Evolutionary conservation across 768 basidiomycete species (phyloP).

Genomic region (Tulasnella calospora): DNA sequence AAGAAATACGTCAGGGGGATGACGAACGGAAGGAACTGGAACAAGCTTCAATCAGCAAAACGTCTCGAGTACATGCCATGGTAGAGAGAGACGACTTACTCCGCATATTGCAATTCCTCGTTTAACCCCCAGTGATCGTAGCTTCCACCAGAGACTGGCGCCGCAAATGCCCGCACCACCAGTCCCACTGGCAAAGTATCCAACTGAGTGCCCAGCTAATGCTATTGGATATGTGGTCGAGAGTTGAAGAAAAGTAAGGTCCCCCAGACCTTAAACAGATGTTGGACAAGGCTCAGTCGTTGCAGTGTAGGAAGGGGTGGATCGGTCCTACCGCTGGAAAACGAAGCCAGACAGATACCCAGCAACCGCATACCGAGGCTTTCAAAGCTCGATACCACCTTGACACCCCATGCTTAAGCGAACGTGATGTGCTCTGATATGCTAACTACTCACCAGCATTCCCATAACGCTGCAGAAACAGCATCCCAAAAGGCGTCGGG

Average conservation of each 20-base stretch:
- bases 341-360: conserved; percentile 77
- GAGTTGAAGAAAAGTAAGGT: conserved; percentile 91
- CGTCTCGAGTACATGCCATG: neutral
- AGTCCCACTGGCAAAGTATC: conserved; percentile 92
- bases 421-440: neutral
- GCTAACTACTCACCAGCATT: conserved; percentile 61
- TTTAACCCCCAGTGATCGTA: conserved; percentile 78
- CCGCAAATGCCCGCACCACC: conserved; percentile 92
- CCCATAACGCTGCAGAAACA: conserved; percentile 69
- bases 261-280: conserved; percentile 78
- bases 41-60: conserved; percentile 8
- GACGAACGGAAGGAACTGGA: conserved; percentile 66
- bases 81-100: conserved; percentile 42
- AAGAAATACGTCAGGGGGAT: conserved; percentile 74
- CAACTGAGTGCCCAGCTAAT: conserved; percentile 73
- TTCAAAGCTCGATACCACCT: conserved; percentile 77
- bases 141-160: conserved; percentile 91
- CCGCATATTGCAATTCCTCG: conserved; percentile 77
- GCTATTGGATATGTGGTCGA: conserved; percentile 72
- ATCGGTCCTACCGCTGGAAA: conserved; percentile 63
- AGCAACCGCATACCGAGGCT: conserved; percentile 62
- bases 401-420: neutral
- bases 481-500: conserved; percentile 67
- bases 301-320: neutral
- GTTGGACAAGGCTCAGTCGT: neutral